These are phyloP conservation scores for Isabelozyma rhagii DNA, from an alignment of 805 yeast genomes.

Conservation along the genomic window DNA sequence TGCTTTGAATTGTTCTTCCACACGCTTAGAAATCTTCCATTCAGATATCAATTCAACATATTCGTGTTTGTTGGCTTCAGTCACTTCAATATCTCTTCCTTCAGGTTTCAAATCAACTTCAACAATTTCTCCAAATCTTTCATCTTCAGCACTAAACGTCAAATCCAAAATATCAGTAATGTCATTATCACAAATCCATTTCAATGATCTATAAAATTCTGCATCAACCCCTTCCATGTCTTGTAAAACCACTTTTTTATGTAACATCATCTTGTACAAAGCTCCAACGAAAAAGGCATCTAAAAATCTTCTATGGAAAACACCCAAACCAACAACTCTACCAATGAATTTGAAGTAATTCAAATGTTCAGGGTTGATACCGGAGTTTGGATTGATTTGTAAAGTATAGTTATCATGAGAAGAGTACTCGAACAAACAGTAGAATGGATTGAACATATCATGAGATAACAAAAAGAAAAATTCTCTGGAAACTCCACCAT, in stretches of 20 bases:
- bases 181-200: constrained; percentile 95
- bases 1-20: constrained; percentile 93
- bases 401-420: constrained; percentile 97
- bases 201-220: constrained; percentile 89
- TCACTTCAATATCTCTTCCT: constrained; percentile 87
- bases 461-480: constrained; percentile 94
- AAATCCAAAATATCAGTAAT: constrained; percentile 78
- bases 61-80: constrained; percentile 92
- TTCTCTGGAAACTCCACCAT: constrained; percentile 99
- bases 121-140: constrained; percentile 89
- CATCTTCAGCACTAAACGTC: constrained; percentile 88
- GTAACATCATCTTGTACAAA: constrained; percentile 94
- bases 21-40: constrained; percentile 92
- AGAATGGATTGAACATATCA: constrained; percentile 98
- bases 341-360: constrained; percentile 98
- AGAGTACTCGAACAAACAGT: constrained; percentile 94
- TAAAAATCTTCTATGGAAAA: constrained; percentile 94
- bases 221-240: constrained; percentile 99
- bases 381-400: constrained; percentile 96
- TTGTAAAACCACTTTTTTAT: constrained; percentile 88
- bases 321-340: constrained; percentile 96
- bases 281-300: constrained; percentile 99
- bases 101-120: constrained; percentile 86
- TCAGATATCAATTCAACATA: constrained; percentile 93
- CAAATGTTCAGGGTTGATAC: constrained; percentile 95